These are phyloP conservation scores for Persicaria maculosa DNA, from an alignment of 148 eudicot species.

Conservation along the genomic window DNA sequence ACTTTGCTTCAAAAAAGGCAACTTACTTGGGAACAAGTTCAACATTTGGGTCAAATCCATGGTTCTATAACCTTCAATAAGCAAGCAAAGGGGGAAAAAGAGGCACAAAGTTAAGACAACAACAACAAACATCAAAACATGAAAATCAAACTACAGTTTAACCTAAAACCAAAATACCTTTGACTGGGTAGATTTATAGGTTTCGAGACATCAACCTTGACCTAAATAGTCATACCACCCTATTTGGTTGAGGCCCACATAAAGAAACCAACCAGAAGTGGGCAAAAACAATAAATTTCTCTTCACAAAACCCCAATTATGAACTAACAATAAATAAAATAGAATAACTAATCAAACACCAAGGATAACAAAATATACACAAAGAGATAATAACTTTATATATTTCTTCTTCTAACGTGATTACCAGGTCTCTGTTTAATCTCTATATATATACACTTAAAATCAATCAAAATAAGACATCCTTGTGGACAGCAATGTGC, in stretches of 20 bases:
- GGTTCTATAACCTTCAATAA: constrained; percentile 81
- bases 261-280: constrained; percentile 14
- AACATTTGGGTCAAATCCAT: constrained; percentile 88
- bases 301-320: background rate
- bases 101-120: background rate
- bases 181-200: constrained; percentile 98
- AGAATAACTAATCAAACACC: background rate
- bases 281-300: background rate
- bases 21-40: constrained; percentile 99
- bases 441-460: background rate
- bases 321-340: background rate
- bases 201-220: constrained; percentile 96
- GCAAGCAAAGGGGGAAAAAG: background rate
- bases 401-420: too few species aligned
- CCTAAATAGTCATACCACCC: constrained; percentile 93
- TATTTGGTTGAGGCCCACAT: constrained; percentile 88
- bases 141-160: background rate
- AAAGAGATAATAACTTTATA: background rate
- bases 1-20: background rate
- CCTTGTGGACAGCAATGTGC: background rate
- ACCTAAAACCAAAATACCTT: constrained; percentile 34
- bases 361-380: background rate
- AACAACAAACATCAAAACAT: background rate
- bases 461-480: background rate
- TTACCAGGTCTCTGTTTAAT: too few species aligned